Evolutionary conservation across 805 yeast genomes (phyloP), one percentile per base, ranked within the genome.

Genomic region (Blastobotrys chiropterorum): DNA sequence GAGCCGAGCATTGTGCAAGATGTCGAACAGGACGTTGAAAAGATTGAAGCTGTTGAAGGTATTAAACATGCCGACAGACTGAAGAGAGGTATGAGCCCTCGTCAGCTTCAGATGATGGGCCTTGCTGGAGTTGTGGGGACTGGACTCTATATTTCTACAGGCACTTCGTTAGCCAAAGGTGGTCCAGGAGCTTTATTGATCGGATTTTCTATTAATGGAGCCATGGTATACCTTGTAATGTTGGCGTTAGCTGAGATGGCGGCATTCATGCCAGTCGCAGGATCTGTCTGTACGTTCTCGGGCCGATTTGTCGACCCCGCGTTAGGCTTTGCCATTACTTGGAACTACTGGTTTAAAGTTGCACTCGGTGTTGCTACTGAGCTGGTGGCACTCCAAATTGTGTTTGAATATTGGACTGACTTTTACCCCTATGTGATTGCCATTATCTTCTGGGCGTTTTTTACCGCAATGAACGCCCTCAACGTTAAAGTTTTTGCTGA

Each of bases 41-140:
- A 53, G 16, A 19, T 45, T 14, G 39, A 34, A 14, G 51, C 47
- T 3, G 30, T 39, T 16, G 43, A 54, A 16, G 55, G 34, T 6
- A 5, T 5, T 26, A 26, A 26, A 26, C 5, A 56, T 15, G 49
- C 46, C 20, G 51, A 49, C 49, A 44, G 53, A 46, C 59, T 60
- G 44, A 52, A 61, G 48, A 48, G 74, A 54, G 69, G 69, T 47
- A 61, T 75, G 54, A 71, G 76, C 56, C 77, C 85, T 46, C 67
- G 89, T 49, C 89, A 83, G 62, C 74, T 82, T 56, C 75, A 81
- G 51, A 80, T 83, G 85, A 81, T 83, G 62, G 85, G 94, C 57
- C 80, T 87, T 57, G 94, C 94, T 58, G 92, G 94, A 58, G 87
- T 92, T 5, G 68, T 86, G 48, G 94, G 94, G 51, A 85, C 94